Evolutionary conservation across 2,329 filamentous ascomycete genomes (phyloP).

Genomic region (Neoscytalidium dimidiatum): DNA sequence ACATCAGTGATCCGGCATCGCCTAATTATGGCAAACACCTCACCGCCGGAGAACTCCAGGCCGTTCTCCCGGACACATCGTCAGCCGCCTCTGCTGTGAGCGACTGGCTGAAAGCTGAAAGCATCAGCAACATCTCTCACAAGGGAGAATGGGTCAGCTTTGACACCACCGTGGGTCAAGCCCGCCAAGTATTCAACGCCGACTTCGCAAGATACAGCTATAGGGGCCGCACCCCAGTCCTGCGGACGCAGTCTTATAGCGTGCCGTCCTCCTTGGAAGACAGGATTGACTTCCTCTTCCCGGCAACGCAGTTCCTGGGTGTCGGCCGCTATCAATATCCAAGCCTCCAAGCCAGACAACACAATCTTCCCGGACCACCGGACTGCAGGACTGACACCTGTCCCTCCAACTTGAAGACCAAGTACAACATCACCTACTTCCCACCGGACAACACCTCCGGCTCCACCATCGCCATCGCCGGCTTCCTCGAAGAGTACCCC

Average conservation of each 20-base stretch:
- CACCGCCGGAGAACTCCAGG: constrained; percentile 38
- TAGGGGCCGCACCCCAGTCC: constrained; percentile 39
- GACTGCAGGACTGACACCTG: constrained; percentile 16
- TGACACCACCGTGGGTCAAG: constrained; percentile 41
- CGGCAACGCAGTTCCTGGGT: constrained; percentile 54
- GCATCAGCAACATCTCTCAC: constrained; percentile 38
- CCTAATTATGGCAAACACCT: constrained; percentile 49
- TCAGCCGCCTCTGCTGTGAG: constrained; percentile 37
- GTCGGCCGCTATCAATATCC: constrained; percentile 21
- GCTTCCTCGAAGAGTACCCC: constrained; percentile 55
- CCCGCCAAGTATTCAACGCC: constrained; percentile 51
- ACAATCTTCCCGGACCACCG: neutral
- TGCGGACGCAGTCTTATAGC: constrained; percentile 46
- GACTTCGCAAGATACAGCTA: constrained; percentile 49
- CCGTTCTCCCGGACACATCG: constrained; percentile 37
- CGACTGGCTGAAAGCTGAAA: constrained; percentile 47
- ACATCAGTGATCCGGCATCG: constrained; percentile 36
- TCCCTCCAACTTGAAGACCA: constrained; percentile 22
- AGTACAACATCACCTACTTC: constrained; percentile 28
- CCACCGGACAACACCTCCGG: constrained; percentile 45
- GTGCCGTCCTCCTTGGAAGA: constrained; percentile 40
- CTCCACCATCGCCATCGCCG: constrained; percentile 53
- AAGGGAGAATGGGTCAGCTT: constrained; percentile 49
- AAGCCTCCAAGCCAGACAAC: neutral
- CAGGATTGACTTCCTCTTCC: constrained; percentile 52